Base-by-base conservation (phyloP, 2,329 filamentous ascomycete species). In the Aspergillus candidus region DNA sequence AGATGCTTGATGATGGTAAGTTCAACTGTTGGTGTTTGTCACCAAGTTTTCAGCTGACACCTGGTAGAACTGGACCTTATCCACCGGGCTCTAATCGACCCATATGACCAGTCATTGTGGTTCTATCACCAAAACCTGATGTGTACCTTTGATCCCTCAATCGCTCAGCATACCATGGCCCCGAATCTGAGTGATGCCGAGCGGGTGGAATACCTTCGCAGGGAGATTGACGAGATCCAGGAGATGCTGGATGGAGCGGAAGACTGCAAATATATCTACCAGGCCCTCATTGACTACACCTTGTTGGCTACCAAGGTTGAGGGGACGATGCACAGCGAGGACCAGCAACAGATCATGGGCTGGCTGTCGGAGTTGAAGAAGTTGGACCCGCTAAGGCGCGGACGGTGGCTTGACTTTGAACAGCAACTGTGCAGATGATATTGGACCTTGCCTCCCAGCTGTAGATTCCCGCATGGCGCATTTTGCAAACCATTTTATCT, bases 41-140 rank as follows among this genome's bases (percentile, higher is more conserved):
- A 44, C 32, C 32, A 27, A 27, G 22, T 6, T 2, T 8, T 2
- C 22, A 27, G 22, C 22, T 27, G 22, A 27, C 22, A 10, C 38
- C 15, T 38, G 13, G 37, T 45, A 78, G 93, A 98, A 69, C 74
- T 97, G 40, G 74, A 78, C 18, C 71, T 87, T 35, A 83, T 95
- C 18, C 82, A 84, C 43, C 78, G 83, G 44, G 90, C 86, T 0
- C 74, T 97, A 38, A 93, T 89, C 32, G 90, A 94, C 46, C 89
- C 91, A 0, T 89, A 94, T 55, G 91, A 97, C 61, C 91, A 97
- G 62, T 95, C 89, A 13, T 75, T 96, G 5, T 98, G 93, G 90
- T 95, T 94, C 66, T 97, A 98, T 61, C 89, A 97, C 64, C 86
- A 93, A 56, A 94, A 84, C 59, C 72, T 96, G 45, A 81, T 96